phyloP scores from a whole-genome alignment of 805 yeast genomes.

The Suhomyces kilbournensis region DNA sequence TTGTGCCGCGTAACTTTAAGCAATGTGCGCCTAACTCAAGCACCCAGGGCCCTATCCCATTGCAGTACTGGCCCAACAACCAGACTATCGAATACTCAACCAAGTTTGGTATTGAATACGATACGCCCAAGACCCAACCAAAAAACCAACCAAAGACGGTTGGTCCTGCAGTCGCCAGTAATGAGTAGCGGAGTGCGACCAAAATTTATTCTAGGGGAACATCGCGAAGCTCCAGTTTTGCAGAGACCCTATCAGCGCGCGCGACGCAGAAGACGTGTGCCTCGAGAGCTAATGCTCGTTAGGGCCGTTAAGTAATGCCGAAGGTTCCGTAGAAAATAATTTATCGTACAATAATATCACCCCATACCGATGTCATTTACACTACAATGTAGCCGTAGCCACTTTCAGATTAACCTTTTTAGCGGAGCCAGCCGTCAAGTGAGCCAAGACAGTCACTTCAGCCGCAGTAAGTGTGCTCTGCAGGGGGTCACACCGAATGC shows the following conservation, averaged over 20 bases:
- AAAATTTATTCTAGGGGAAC: too few relatives aligned
- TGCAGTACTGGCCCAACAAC: conserved; percentile 33
- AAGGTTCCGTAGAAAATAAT: neutral
- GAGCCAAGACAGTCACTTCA: neutral
- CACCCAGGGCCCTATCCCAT: conserved; percentile 11
- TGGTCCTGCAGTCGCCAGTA: neutral
- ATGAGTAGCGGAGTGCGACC: neutral
- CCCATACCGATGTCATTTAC: neutral
- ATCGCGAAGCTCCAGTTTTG: neutral
- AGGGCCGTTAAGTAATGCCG: neutral
- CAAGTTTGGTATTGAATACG: conserved; percentile 17
- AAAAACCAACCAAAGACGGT: neutral
- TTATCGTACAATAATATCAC: neutral
- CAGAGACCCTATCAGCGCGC: neutral
- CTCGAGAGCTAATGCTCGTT: neutral
- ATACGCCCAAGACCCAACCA: neutral
- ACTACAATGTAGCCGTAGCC: neutral
- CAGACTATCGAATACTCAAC: conserved; percentile 36
- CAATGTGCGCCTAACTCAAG: conserved; percentile 17
- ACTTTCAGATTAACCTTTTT: neutral
- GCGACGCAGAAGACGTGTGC: neutral
- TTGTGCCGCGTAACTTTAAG: conserved; percentile 9
- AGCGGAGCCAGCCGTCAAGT: neutral
- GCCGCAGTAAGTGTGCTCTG: neutral
- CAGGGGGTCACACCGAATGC: too few relatives aligned